These are phyloP conservation scores for Paraphoma chrysanthemicola DNA, from an alignment of 2,329 filamentous ascomycete genomes.

Conservation along the genomic window DNA sequence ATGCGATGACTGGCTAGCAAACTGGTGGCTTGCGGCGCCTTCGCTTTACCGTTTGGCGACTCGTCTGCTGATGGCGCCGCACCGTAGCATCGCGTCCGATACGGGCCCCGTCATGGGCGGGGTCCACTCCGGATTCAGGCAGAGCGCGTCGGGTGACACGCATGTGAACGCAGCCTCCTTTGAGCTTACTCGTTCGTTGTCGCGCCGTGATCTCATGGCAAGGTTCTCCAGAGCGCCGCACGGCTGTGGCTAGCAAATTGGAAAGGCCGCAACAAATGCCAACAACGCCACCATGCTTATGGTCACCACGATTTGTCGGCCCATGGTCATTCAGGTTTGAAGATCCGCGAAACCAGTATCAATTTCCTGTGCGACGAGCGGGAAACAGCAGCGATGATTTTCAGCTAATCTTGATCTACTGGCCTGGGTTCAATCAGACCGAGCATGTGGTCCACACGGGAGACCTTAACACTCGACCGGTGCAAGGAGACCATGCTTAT, in stretches of 20 bases:
- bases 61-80: conserved; percentile 23
- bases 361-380: conserved; percentile 14
- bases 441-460: conserved; percentile 29
- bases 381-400: conserved; percentile 13
- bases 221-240: conserved; percentile 41
- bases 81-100: conserved; percentile 18
- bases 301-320: conserved; percentile 26
- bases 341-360: conserved; percentile 9
- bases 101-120: conserved; percentile 15
- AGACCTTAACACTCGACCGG: conserved; percentile 9
- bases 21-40: conserved; percentile 21
- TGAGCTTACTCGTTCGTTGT: conserved; percentile 26
- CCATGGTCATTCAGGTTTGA: conserved; percentile 11
- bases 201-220: conserved; percentile 19
- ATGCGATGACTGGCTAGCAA: conserved; percentile 5
- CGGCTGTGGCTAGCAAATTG: conserved; percentile 38
- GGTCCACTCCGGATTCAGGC: conserved; percentile 14
- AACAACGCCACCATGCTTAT: conserved; percentile 37
- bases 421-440: conserved; percentile 13
- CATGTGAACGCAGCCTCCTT: conserved; percentile 27
- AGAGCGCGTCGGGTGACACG: conserved; percentile 17
- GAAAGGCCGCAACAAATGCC: conserved; percentile 26
- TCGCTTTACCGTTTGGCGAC: conserved; percentile 12
- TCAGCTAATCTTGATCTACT: conserved; percentile 16
- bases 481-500: conserved; percentile 15